A percentile compares a stretch with the other conserved stretches of the same genome.
Conservation (phyloP, 2,329 filamentous ascomycete species). For the Orbilia oligospora region DNA sequence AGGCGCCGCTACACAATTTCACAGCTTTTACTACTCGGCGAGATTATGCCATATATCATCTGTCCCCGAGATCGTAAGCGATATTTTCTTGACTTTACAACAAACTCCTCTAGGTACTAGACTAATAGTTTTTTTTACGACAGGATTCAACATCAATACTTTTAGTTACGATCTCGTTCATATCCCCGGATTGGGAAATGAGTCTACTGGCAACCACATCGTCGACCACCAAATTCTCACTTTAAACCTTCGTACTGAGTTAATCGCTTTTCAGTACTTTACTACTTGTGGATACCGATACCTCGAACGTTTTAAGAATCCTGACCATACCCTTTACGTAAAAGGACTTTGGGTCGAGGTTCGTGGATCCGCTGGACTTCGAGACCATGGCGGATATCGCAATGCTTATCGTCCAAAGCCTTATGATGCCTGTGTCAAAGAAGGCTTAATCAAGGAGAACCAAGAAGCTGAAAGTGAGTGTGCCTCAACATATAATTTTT, state of each 20-base stretch:
- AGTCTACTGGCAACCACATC: constrained; percentile 52
- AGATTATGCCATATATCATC: constrained; percentile 54
- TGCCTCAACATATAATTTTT: not conserved
- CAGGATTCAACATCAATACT: constrained; percentile 51
- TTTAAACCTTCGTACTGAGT: constrained; percentile 53
- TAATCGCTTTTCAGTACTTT: constrained; percentile 57
- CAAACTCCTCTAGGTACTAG: not conserved
- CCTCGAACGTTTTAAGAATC: constrained; percentile 55
- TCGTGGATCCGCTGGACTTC: constrained; percentile 50
- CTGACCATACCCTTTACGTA: constrained; percentile 48
- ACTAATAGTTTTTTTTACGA: not conserved
- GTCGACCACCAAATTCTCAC: constrained; percentile 57
- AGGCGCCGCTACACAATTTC: constrained; percentile 56
- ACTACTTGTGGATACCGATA: constrained; percentile 54
- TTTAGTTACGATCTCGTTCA: constrained; percentile 56
- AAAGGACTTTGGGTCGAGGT: constrained; percentile 60
- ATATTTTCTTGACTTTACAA: not conserved
- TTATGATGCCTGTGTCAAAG: constrained; percentile 48
- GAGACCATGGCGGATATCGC: constrained; percentile 60
- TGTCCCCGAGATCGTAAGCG: constrained; percentile 57
- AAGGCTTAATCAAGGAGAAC: constrained; percentile 55
- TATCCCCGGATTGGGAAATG: constrained; percentile 56
- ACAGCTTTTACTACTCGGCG: constrained; percentile 53
- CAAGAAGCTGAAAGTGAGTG: constrained; percentile 53
- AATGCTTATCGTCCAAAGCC: constrained; percentile 57